Percentiles rank a stretch among this genome's conserved stretches.
These are phyloP conservation scores for Pholiota conissans DNA, from an alignment of 768 basidiomycete species.

Conservation along the genomic window DNA sequence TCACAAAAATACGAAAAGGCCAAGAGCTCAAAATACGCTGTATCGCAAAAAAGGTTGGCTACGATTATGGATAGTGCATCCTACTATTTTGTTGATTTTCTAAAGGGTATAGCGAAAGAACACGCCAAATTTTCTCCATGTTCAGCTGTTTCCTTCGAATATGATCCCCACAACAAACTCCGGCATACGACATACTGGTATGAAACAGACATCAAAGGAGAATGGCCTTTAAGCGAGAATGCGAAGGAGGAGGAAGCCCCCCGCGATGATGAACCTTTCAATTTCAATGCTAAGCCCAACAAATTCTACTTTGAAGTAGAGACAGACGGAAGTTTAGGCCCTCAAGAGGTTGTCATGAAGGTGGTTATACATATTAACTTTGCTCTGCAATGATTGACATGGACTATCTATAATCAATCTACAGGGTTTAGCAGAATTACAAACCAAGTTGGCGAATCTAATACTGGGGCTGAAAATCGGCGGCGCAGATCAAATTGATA, in stretches of 20 bases:
- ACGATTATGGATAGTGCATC: background rate
- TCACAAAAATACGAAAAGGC: conserved; percentile 91
- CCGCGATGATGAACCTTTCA: conserved; percentile 80
- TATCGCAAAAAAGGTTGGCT: conserved; percentile 72
- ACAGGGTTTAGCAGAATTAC: conserved; percentile 76
- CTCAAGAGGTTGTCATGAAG: conserved; percentile 89
- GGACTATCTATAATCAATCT: background rate
- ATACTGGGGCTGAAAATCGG: conserved; percentile 72
- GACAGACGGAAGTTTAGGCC: conserved; percentile 86
- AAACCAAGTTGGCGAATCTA: conserved; percentile 78
- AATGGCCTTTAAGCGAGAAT: conserved; percentile 93
- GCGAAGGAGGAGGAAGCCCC: conserved; percentile 81
- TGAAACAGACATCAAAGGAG: conserved; percentile 74
- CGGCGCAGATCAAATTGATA: conserved; percentile 53
- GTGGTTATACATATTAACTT: conserved; percentile 32
- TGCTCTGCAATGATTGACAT: conserved; percentile 4
- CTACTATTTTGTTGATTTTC: conserved; percentile 6
- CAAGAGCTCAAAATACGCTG: conserved; percentile 88
- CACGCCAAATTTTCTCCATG: conserved; percentile 99
- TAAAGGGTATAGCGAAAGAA: conserved; percentile 97
- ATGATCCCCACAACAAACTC: conserved; percentile 96
- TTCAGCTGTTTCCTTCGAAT: conserved; percentile 93
- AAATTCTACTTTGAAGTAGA: conserved; percentile 96
- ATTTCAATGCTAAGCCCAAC: conserved; percentile 83
- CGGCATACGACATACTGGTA: conserved; percentile 96